Evolutionary conservation across 805 yeast genomes (phyloP).

Genomic region (Metschnikowia noctiluminum): DNA sequence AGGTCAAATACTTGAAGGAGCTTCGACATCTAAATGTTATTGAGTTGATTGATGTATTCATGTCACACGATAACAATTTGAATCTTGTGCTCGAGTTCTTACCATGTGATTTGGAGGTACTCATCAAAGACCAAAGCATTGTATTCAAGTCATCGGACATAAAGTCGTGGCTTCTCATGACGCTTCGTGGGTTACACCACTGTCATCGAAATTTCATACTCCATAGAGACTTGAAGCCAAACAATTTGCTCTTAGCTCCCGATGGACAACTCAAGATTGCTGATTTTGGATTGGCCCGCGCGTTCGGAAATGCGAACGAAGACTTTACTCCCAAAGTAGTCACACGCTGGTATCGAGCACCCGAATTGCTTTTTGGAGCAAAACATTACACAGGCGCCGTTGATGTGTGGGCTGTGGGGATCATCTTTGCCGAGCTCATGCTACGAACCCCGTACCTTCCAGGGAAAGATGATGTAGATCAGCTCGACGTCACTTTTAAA

Average conservation of each 20-base stretch:
- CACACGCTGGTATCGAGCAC: conserved; percentile 97
- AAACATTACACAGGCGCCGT: conserved; percentile 43
- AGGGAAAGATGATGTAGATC: conserved; percentile 87
- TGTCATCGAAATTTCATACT: conserved; percentile 88
- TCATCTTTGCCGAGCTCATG: conserved; percentile 93
- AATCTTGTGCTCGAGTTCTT: conserved; percentile 90
- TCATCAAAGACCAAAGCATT: conserved; percentile 74
- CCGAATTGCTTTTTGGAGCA: conserved; percentile 44
- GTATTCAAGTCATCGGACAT: conserved; percentile 83
- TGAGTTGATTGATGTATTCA: conserved; percentile 81
- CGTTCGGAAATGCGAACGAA: conserved; percentile 70
- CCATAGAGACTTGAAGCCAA: conserved; percentile 93
- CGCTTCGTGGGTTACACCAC: conserved; percentile 90
- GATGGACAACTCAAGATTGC: conserved; percentile 89
- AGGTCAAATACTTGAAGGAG: conserved; percentile 85
- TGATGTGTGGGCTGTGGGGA: conserved; percentile 46
- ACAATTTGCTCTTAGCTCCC: conserved; percentile 82
- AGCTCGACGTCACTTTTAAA: conserved; percentile 86
- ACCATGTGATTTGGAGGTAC: conserved; percentile 87
- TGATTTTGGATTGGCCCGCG: conserved; percentile 94
- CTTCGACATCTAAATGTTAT: conserved; percentile 73
- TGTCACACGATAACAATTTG: conserved; percentile 55
- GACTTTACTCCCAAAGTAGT: conserved; percentile 89
- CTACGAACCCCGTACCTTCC: conserved; percentile 92
- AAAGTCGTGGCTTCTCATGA: conserved; percentile 93